Percentiles rank a stretch among this genome's conserved stretches.
phyloP scores from a whole-genome alignment of 2,329 filamentous ascomycete genomes.

The Elsinoe fawcettii region DNA sequence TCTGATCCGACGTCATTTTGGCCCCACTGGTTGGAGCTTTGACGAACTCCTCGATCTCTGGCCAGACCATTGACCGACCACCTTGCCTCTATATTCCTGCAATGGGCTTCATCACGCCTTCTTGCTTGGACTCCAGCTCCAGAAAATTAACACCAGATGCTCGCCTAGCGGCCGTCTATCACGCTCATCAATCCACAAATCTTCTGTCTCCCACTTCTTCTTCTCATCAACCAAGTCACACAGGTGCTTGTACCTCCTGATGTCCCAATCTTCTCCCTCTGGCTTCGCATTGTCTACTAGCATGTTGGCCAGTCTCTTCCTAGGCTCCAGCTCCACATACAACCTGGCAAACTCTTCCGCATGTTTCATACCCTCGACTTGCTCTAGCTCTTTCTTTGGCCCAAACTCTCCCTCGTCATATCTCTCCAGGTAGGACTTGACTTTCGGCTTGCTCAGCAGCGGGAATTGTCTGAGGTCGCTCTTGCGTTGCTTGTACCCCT shows the following conservation, averaged over 20 bases:
- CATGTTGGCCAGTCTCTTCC: slow-evolving; percentile 26
- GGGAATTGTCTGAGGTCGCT: slow-evolving; percentile 22
- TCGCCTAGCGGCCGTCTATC: slow-evolving; percentile 15
- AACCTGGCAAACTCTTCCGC: slow-evolving; percentile 23
- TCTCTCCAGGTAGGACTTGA: slow-evolving; percentile 19
- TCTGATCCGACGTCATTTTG: neutral
- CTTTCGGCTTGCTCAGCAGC: slow-evolving; percentile 23
- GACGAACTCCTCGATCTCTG: neutral
- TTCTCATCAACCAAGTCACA: slow-evolving; percentile 21
- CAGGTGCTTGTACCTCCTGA: slow-evolving; percentile 23
- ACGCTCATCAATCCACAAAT: slow-evolving; percentile 23
- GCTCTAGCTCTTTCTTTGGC: neutral
- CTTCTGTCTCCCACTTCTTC: slow-evolving; percentile 22
- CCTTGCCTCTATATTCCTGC: neutral
- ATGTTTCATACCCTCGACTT: slow-evolving; percentile 10
- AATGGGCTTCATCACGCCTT: slow-evolving; percentile 19
- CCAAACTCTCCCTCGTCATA: neutral
- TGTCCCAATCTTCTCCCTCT: slow-evolving; percentile 25
- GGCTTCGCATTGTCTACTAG: slow-evolving; percentile 26
- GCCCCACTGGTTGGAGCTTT: slow-evolving; percentile 8
- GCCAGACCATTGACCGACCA: neutral
- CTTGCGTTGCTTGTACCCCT: slow-evolving; percentile 24
- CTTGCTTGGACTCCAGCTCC: slow-evolving; percentile 27
- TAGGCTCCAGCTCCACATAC: slow-evolving; percentile 23
- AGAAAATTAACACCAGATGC: slow-evolving; percentile 25